These are phyloP conservation scores for Ensete glaucum DNA, from an alignment of 176 grass and related monocot species.

Conservation along the genomic window DNA sequence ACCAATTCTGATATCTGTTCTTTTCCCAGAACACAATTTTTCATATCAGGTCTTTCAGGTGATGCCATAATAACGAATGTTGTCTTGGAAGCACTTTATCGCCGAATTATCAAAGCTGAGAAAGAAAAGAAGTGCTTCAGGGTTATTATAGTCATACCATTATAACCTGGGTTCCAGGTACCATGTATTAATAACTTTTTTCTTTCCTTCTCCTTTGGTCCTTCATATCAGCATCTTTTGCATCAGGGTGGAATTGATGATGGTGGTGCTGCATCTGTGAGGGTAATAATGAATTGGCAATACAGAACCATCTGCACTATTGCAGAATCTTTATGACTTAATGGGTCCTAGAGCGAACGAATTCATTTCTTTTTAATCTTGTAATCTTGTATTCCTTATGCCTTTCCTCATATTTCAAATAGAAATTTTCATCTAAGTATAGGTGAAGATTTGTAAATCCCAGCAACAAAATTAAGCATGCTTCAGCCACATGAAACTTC, in stretches of 20 bases:
- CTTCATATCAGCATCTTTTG: not conserved
- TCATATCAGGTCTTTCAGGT: slow-evolving; percentile 90
- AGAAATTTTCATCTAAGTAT: too few relatives aligned
- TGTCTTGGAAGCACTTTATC: slow-evolving; percentile 80
- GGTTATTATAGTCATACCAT: slow-evolving; percentile 76
- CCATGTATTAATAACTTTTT: slow-evolving; percentile 7
- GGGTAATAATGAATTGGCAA: slow-evolving; percentile 99
- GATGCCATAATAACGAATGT: slow-evolving; percentile 89
- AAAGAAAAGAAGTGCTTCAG: slow-evolving; percentile 74
- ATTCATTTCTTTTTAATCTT: slow-evolving; percentile 72
- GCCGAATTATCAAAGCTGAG: slow-evolving; percentile 75
- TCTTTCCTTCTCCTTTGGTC: not conserved
- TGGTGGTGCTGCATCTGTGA: slow-evolving; percentile 84
- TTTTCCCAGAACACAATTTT: slow-evolving; percentile 89
- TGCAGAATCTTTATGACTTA: slow-evolving; percentile 73
- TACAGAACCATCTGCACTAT: slow-evolving; percentile 89
- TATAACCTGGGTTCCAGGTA: slow-evolving; percentile 96
- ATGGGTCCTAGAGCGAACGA: slow-evolving; percentile 86
- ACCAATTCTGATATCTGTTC: not conserved
- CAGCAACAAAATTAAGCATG: too few relatives aligned
- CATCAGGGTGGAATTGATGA: slow-evolving; percentile 96
- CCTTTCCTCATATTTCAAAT: too few relatives aligned
- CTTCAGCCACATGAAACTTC: too few relatives aligned
- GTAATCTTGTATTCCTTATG: not conserved
- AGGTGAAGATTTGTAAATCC: too few relatives aligned